Evolutionary conservation across 176 grass and related monocot genomes (phyloP).

Genomic region (Canna indica): DNA sequence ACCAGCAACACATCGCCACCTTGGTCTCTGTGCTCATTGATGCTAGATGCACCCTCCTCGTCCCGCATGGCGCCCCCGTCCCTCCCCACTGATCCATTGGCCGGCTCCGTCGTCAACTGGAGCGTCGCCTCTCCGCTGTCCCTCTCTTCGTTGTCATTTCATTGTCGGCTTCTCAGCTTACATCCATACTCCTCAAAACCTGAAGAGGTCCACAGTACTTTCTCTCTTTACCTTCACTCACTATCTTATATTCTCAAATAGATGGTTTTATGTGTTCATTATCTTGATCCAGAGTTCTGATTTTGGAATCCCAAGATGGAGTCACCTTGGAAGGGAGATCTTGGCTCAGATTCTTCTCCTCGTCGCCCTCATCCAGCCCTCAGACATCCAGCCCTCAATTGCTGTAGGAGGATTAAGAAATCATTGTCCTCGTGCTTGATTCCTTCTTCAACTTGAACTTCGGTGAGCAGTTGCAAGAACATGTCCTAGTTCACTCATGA

Average conservation of each 20-base stretch:
- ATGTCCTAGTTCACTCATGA: conserved; percentile 26
- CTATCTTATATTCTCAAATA: neutral
- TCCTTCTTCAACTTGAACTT: conserved; percentile 64
- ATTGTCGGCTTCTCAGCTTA: conserved; percentile 44
- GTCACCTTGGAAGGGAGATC: conserved; percentile 22
- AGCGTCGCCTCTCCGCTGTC: neutral
- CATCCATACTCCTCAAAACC: conserved; percentile 30
- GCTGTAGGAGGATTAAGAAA: conserved; percentile 62
- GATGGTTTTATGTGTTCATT: no score
- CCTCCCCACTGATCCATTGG: conserved; percentile 20
- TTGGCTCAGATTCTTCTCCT: conserved; percentile 48
- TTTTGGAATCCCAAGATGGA: conserved; percentile 25
- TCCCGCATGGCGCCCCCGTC: conserved; percentile 37
- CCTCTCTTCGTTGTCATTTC: conserved; percentile 20
- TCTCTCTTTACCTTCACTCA: neutral
- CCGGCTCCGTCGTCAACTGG: neutral
- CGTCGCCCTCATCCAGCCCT: conserved; percentile 54
- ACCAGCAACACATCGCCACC: conserved; percentile 26
- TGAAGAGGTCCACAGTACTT: conserved; percentile 35
- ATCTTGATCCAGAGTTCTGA: conserved; percentile 22
- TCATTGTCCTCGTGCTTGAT: conserved; percentile 58
- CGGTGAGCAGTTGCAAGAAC: conserved; percentile 51
- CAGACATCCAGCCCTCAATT: conserved; percentile 49
- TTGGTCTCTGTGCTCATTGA: conserved; percentile 59
- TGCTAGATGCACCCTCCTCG: conserved; percentile 64